These are phyloP conservation scores for Mortierella sp. DNA, from an alignment of 371 early-diverging fungal genomes.

Conservation along the genomic window DNA sequence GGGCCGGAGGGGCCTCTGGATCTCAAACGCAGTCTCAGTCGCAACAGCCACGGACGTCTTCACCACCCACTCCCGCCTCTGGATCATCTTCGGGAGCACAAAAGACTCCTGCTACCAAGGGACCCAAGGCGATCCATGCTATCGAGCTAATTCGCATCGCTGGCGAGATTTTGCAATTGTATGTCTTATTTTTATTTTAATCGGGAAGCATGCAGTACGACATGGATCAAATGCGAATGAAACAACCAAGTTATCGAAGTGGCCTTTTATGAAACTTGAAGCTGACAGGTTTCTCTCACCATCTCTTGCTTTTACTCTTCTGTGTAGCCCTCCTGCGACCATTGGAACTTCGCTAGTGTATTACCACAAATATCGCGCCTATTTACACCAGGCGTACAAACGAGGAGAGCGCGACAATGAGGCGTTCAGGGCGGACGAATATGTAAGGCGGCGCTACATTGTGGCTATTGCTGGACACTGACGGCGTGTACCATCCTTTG, in stretches of 20 bases:
- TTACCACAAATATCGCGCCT: constrained; percentile 55
- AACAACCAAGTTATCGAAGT: neutral
- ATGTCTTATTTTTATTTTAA: constrained; percentile 8
- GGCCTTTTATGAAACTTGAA: neutral
- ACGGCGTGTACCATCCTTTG: too few relatives aligned
- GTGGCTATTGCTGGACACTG: neutral
- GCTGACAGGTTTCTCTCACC: neutral
- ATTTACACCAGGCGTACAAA: constrained; percentile 41
- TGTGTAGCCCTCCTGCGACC: constrained; percentile 45
- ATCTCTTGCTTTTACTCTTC: neutral
- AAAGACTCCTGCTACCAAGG: constrained; percentile 20
- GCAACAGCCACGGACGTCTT: constrained; percentile 33
- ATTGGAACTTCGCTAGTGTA: constrained; percentile 51
- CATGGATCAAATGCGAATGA: neutral
- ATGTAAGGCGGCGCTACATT: constrained; percentile 24
- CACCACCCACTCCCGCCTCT: constrained; percentile 41
- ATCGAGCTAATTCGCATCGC: constrained; percentile 56
- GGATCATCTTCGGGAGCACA: constrained; percentile 27
- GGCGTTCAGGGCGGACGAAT: constrained; percentile 54
- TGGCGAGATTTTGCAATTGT: constrained; percentile 55
- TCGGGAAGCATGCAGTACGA: neutral
- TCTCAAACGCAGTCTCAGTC: constrained; percentile 17
- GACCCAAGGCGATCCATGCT: constrained; percentile 49
- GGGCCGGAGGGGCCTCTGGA: constrained; percentile 10
- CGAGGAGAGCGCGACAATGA: constrained; percentile 53